Evolutionary conservation across 257 asterid genomes (phyloP), one percentile per base, ranked within the genome.

Genomic region (Solanum boliviense): DNA sequence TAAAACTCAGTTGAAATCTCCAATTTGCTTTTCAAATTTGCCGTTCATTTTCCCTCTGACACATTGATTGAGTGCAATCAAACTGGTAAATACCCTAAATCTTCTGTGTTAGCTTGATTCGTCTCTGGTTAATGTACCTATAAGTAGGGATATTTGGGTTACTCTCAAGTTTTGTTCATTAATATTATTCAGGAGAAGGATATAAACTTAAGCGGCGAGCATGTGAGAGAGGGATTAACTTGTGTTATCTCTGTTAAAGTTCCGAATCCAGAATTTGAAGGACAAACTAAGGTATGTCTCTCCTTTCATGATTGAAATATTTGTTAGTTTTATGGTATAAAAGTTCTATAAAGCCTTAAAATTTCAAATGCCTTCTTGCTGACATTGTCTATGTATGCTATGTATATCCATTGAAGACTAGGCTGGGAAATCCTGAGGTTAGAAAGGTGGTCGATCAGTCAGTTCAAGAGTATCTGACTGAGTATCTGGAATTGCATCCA

Each of bases 401-500:
- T 82, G 44, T 31, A 74, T 87, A 73, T 73, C 85, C 87, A 88
- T 88, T 83, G 89, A 89, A 97, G 99, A 97, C 99, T 68, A 93
- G 99, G 91, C 90, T 97, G 92, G 99, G 99, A 48, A 97, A 97
- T 90, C 98, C 99, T 3, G 99, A 96, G 93, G 99, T 97, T 46
- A 89, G 98, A 90, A 97, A 89, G 92, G 90, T 93, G 76, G 96
- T 97, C 88, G 99, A 97, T 88, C 98, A 95, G 79, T 83, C 93
- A 52, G 87, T 97, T 87, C 95, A 94, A 89, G 99, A 97, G 88
- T 94, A 90, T 91, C 98, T 97, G 88, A 95, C 98, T 2, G 99
- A 97, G 92, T 97, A 89, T 92, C 92, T 97, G 91, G 99, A 97
- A 92, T 93, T 97, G 92, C 99, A 97, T 94, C 99, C 99, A 4